These are phyloP conservation scores for Arthrobotrys sinensis DNA, from an alignment of 2,329 filamentous ascomycete genomes.

Conservation along the genomic window DNA sequence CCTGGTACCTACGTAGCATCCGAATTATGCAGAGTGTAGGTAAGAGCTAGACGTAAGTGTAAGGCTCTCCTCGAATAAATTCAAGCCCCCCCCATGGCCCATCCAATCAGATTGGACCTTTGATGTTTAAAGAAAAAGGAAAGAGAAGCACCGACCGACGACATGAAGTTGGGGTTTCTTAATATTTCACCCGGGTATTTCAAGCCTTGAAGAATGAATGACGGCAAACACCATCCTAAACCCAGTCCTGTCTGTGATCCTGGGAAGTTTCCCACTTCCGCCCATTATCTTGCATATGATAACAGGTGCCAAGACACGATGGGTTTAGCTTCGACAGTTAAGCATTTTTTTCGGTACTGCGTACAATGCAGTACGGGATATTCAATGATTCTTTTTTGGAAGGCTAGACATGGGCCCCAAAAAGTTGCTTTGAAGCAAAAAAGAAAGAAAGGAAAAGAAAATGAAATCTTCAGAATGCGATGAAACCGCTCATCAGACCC, in stretches of 20 bases:
- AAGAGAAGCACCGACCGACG: neutral
- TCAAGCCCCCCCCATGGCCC: neutral
- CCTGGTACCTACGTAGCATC: constrained; percentile 30
- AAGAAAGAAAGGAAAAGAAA: neutral
- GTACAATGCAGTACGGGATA: constrained; percentile 23
- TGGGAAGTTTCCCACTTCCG: constrained; percentile 49
- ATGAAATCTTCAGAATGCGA: constrained; percentile 21
- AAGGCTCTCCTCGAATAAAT: constrained; percentile 4
- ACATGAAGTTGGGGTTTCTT: constrained; percentile 12
- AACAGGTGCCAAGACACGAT: constrained; percentile 55
- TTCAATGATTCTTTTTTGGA: neutral
- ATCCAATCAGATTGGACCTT: neutral
- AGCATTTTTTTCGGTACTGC: constrained; percentile 27
- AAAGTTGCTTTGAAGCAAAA: neutral
- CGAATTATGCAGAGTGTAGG: constrained; percentile 11
- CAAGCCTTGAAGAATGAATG: constrained; percentile 26
- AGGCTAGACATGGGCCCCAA: constrained; percentile 1
- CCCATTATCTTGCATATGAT: constrained; percentile 60
- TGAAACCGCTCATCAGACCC: constrained; percentile 22
- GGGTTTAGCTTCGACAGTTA: constrained; percentile 31
- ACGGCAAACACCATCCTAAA: constrained; percentile 56
- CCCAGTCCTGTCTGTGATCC: constrained; percentile 44
- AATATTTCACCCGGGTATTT: constrained; percentile 51
- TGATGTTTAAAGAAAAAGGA: neutral
- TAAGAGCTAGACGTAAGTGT: constrained; percentile 25